These are phyloP conservation scores for Raffaelea ambrosiae DNA, from an alignment of 2,329 filamentous ascomycete species.

Conservation along the genomic window DNA sequence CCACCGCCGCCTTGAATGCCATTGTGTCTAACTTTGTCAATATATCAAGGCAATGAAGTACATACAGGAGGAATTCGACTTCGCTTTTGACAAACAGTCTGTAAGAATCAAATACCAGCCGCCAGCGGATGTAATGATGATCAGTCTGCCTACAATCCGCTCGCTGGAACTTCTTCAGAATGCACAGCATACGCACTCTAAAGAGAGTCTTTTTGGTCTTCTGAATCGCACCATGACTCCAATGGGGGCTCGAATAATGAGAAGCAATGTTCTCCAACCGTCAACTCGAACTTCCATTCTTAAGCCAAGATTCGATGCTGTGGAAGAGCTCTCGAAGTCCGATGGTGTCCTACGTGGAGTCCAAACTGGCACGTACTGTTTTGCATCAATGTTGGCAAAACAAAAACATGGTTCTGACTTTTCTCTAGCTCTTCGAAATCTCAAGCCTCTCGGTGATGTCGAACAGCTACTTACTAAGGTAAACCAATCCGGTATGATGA, in stretches of 20 bases:
- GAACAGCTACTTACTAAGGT: conserved; percentile 74
- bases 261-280: conserved; percentile 83
- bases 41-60: conserved; percentile 64
- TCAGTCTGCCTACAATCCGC: conserved; percentile 79
- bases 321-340: conserved; percentile 72
- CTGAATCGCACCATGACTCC: conserved; percentile 79
- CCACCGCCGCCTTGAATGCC: not conserved
- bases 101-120: conserved; percentile 80
- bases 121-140: conserved; percentile 90
- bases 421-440: conserved; percentile 11
- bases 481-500: no score
- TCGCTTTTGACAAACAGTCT: conserved; percentile 68
- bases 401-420: not conserved
- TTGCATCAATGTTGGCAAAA: not conserved
- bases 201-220: conserved; percentile 73
- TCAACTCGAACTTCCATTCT: conserved; percentile 64
- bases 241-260: conserved; percentile 78
- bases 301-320: conserved; percentile 64
- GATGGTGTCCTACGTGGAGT: conserved; percentile 78
- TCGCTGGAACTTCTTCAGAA: conserved; percentile 91
- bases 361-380: conserved; percentile 48
- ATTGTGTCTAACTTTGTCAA: conserved; percentile 10
- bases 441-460: conserved; percentile 64
- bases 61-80: conserved; percentile 59
- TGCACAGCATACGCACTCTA: conserved; percentile 65